Evolutionary conservation across 805 yeast genomes (phyloP), one percentile per base, ranked within the genome.

Genomic region (Starmerella apicola): DNA sequence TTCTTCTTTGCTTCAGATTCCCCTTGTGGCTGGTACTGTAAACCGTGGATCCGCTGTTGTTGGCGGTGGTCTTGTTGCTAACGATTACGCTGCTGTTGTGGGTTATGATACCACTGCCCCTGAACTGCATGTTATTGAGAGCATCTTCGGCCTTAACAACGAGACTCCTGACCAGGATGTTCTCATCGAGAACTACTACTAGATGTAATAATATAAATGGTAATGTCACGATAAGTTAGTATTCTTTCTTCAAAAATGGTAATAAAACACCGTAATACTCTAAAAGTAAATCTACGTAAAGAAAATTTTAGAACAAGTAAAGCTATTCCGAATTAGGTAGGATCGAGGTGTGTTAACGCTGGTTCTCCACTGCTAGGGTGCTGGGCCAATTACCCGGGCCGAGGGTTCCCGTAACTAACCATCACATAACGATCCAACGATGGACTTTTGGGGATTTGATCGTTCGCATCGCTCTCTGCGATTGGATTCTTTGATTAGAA

Each of bases 71-170:
- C 77, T 91, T 77, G 97, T 91, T 39, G 98, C 86, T 38, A 91
- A 91, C 60, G 99, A 91, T 66, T 91, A 96, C 93, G 68, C 88
- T 51, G 93, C 97, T 23, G 97, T 93, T 32, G 71, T 95, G 35
- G 99, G 99, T 50, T 71, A 83, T 53, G 97, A 91, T 65, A 91
- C 98, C 43, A 86, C 99, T 50, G 97, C 98, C 35, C 96, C 98
- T 36, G 99, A 91, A 65, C 70, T 91, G 57, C 84, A 95, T 53
- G 98, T 91, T 44, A 74, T 91, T 51, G 98, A 93, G 68, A 80
- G 94, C 60, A 93, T 91, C 53, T 93, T 88, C 76, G 60, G 58
- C 28, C 53, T 60, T 34, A 58, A 55, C 50, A 57, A 55, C 48
- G 62, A 59, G 45, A 49, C 59, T 22, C 64, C 64, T n/a, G 64